Conservation (phyloP, 208 protist genomes). For the Wallacemonas sp. region DNA sequence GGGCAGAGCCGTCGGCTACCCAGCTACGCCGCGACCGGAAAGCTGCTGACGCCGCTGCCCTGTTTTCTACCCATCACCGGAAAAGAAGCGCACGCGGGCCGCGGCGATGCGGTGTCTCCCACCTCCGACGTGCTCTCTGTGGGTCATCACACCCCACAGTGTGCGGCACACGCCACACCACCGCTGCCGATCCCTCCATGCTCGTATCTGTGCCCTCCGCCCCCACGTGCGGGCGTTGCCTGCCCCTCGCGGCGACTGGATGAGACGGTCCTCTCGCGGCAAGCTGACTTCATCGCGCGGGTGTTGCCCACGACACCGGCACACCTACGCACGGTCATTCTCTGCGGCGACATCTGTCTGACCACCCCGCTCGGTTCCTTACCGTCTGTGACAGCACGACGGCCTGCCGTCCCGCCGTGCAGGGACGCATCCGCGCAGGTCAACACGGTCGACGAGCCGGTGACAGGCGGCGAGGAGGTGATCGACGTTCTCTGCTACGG, state of each 20-base stretch:
- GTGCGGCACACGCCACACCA: no score
- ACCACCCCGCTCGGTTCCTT: background rate
- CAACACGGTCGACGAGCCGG: background rate
- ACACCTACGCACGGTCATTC: conserved; percentile 34
- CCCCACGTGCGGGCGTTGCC: no score
- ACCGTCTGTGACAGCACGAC: background rate
- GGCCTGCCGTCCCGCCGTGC: conserved; percentile 11
- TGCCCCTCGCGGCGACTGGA: conserved; percentile 24
- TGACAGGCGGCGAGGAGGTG: conserved; percentile 7
- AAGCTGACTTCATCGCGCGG: conserved; percentile 23
- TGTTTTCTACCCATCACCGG: background rate
- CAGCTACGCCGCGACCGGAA: conserved; percentile 38
- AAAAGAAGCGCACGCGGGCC: background rate
- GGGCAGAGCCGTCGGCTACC: conserved; percentile 53
- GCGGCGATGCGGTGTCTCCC: no score
- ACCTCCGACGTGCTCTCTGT: no score
- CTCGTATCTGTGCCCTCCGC: no score
- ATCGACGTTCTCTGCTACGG: conserved; percentile 56
- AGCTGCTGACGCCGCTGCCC: conserved; percentile 44
- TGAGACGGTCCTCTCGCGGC: conserved; percentile 37
- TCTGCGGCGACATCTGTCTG: conserved; percentile 43
- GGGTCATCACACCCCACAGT: no score
- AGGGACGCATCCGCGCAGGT: conserved; percentile 10
- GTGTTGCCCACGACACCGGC: conserved; percentile 13
- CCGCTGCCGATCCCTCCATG: background rate